Conservation (phyloP, 140 eudicot species). For the Stevia rebaudiana region DNA sequence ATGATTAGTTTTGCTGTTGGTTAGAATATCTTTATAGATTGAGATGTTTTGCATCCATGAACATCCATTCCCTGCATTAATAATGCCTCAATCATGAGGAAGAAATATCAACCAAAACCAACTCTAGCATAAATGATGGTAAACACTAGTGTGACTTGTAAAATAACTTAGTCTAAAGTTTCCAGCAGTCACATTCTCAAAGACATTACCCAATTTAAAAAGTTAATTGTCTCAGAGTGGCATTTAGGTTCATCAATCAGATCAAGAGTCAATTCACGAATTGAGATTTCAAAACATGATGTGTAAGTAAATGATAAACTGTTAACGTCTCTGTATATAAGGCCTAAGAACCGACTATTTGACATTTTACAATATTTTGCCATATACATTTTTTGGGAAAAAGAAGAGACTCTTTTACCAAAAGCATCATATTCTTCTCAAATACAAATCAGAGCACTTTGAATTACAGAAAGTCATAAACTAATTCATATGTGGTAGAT, state of each 20-base stretch:
- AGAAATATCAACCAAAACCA: neutral
- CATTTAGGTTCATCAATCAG: constrained; percentile 2
- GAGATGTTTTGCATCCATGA: constrained; percentile 69
- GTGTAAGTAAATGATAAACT: neutral
- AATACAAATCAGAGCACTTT: neutral
- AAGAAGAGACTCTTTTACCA: too few species aligned
- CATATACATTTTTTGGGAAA: too few species aligned
- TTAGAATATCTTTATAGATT: constrained; percentile 15
- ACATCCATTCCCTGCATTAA: constrained; percentile 52
- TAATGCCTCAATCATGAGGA: constrained; percentile 3
- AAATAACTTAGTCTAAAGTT: neutral
- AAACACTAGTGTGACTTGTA: neutral
- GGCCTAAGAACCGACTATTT: neutral
- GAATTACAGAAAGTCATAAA: neutral
- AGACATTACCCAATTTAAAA: neutral
- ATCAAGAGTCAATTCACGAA: neutral
- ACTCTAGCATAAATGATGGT: neutral
- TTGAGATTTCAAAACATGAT: neutral
- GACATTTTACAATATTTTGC: too few species aligned
- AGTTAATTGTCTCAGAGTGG: neutral
- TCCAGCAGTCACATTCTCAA: neutral
- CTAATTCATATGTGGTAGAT: neutral
- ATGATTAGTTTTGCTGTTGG: constrained; percentile 39
- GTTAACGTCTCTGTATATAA: neutral
- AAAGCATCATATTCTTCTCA: neutral